phyloP scores from a whole-genome alignment of 1,139 yeast genomes.

The Wickerhamomyces sp. region DNA sequence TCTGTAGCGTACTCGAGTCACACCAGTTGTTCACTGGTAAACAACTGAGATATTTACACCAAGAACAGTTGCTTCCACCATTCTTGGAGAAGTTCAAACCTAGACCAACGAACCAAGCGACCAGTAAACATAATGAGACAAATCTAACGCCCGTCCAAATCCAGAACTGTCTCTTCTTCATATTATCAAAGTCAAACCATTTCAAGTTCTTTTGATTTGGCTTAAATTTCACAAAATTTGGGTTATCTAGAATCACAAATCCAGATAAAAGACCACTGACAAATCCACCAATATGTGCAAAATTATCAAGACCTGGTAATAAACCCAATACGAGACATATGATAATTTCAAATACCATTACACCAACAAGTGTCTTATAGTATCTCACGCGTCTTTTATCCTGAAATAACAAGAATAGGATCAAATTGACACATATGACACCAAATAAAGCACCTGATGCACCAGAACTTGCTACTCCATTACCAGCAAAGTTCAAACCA shows the following conservation, averaged over 20 bases:
- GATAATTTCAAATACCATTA: conserved; percentile 52
- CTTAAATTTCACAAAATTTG: conserved; percentile 38
- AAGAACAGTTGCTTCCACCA: conserved; percentile 45
- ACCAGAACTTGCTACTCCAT: conserved; percentile 67
- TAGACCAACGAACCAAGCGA: conserved; percentile 48
- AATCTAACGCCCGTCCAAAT: conserved; percentile 49
- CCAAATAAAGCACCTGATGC: conserved; percentile 78
- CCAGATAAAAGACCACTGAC: conserved; percentile 56
- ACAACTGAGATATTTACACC: conserved; percentile 75
- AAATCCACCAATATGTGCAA: conserved; percentile 75
- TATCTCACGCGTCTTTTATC: conserved; percentile 36
- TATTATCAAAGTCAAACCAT: conserved; percentile 6
- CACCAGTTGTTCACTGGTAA: conserved; percentile 75
- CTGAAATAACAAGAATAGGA: conserved; percentile 49
- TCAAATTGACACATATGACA: conserved; percentile 55
- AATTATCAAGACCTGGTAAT: conserved; percentile 72
- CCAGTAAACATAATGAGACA: conserved; percentile 39
- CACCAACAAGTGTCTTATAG: conserved; percentile 39
- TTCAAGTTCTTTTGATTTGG: conserved; percentile 14
- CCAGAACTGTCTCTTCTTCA: conserved; percentile 28
- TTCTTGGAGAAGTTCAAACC: conserved; percentile 44
- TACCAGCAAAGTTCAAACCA: conserved; percentile 70
- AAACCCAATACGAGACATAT: conserved; percentile 62
- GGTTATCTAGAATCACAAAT: conserved; percentile 52
- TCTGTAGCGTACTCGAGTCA: conserved; percentile 45